A percentile compares a stretch with the other conserved stretches of the same genome.
Evolutionary conservation across 2,329 filamentous ascomycete species (phyloP).

Genomic region (Tolypocladium cylindrosporum): DNA sequence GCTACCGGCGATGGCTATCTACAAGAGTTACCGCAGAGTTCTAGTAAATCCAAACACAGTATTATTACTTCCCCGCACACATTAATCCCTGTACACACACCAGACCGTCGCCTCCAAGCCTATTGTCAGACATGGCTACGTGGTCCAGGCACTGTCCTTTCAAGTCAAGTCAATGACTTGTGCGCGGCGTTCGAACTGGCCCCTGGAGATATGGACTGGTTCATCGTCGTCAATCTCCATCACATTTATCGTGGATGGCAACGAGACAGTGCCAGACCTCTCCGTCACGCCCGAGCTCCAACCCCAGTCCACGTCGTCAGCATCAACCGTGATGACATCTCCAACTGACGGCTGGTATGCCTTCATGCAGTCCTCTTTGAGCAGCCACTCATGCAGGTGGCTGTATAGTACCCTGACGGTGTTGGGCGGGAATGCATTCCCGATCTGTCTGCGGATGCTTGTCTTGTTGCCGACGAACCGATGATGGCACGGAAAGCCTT

Average conservation of each 20-base stretch:
- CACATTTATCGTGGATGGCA: not conserved
- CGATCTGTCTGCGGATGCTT: slow-evolving; percentile 54
- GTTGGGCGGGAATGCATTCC: slow-evolving; percentile 66
- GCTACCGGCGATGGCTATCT: not conserved
- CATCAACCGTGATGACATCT: slow-evolving; percentile 14
- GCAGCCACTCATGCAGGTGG: slow-evolving; percentile 36
- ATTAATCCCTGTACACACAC: no score
- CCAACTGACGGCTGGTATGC: slow-evolving; percentile 7
- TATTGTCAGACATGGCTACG: not conserved
- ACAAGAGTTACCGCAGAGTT: not conserved
- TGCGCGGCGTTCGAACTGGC: not conserved
- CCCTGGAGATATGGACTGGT: not conserved
- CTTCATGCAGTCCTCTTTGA: slow-evolving; percentile 29
- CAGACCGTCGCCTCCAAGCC: not conserved
- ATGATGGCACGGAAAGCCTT: slow-evolving; percentile 57
- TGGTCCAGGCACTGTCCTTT: not conserved
- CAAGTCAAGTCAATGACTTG: not conserved
- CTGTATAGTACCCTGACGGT: slow-evolving; percentile 39
- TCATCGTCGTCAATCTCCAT: not conserved
- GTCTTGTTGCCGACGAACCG: slow-evolving; percentile 37
- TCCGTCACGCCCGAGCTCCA: not conserved
- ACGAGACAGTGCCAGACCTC: not conserved
- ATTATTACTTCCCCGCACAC: not conserved
- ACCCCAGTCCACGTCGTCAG: slow-evolving; percentile 13
- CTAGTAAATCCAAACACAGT: not conserved